Evolutionary conservation across 805 yeast species (phyloP).

Genomic region (Candida succiphila): DNA sequence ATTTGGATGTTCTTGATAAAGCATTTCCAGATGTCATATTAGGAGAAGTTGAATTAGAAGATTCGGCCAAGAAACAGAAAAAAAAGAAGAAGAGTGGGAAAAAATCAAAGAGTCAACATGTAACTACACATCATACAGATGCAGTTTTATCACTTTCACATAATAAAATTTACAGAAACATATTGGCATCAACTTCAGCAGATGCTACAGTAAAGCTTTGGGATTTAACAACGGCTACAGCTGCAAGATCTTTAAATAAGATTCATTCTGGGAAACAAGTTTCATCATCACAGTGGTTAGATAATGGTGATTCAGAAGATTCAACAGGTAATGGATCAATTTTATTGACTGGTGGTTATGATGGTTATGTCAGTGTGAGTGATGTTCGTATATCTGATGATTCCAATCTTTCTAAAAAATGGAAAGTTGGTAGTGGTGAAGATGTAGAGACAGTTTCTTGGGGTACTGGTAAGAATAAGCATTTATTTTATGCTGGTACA

Average conservation of each 20-base stretch:
- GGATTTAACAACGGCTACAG: slow-evolving; percentile 72
- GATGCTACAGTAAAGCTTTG: slow-evolving; percentile 91
- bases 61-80: slow-evolving; percentile 12
- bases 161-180: slow-evolving; percentile 70
- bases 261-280: slow-evolving; percentile 77
- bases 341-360: slow-evolving; percentile 88
- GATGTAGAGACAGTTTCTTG: slow-evolving; percentile 81
- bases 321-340: slow-evolving; percentile 43
- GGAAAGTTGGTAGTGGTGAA: slow-evolving; percentile 50
- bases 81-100: slow-evolving; percentile 27
- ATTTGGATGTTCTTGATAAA: slow-evolving; percentile 83
- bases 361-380: slow-evolving; percentile 66
- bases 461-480: slow-evolving; percentile 45
- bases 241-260: slow-evolving; percentile 64
- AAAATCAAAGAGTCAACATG: slow-evolving; percentile 40
- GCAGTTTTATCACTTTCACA: slow-evolving; percentile 85
- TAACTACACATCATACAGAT: slow-evolving; percentile 79
- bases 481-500: slow-evolving; percentile 73
- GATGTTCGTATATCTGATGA: slow-evolving; percentile 76
- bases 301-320: slow-evolving; percentile 1
- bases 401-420: slow-evolving; percentile 47
- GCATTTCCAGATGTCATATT: slow-evolving; percentile 91
- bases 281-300: slow-evolving; percentile 81
- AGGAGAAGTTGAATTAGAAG: slow-evolving; percentile 58
- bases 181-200: slow-evolving; percentile 91